Conservation (phyloP, 805 yeast genomes). For the Candida pseudoglaebosa region DNA sequence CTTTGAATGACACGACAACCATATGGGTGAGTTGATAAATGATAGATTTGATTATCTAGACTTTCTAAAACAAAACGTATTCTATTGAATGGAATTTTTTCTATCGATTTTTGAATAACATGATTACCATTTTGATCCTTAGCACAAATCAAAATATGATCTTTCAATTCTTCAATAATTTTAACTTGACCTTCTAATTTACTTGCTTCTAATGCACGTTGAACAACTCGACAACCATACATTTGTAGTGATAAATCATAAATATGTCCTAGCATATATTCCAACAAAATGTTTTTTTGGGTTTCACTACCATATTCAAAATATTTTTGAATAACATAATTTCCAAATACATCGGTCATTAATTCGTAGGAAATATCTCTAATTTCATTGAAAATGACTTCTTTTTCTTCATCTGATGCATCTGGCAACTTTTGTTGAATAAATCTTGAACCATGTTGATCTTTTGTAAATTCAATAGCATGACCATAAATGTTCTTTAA, state of each 20-base stretch:
- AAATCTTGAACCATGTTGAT: constrained; percentile 96
- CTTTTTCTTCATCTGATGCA: constrained; percentile 67
- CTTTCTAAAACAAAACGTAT: constrained; percentile 72
- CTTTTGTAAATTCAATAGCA: constrained; percentile 87
- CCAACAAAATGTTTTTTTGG: constrained; percentile 67
- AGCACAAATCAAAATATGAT: constrained; percentile 53
- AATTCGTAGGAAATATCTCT: constrained; percentile 68
- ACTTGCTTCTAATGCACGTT: constrained; percentile 80
- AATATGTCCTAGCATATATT: constrained; percentile 70
- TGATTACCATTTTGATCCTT: constrained; percentile 98
- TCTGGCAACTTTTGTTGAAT: constrained; percentile 81
- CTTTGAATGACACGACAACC: constrained; percentile 98
- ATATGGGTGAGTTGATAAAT: constrained; percentile 89
- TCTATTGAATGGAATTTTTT: constrained; percentile 67
- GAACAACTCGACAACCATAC: constrained; percentile 98
- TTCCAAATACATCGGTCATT: constrained; percentile 97
- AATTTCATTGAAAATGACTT: constrained; percentile 78
- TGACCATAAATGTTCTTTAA: constrained; percentile 79
- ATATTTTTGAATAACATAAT: constrained; percentile 91
- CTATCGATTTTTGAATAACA: constrained; percentile 93
- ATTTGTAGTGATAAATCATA: constrained; percentile 79
- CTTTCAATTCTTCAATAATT: constrained; percentile 67
- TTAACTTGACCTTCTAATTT: constrained; percentile 58
- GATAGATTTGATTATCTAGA: constrained; percentile 68
- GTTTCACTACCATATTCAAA: constrained; percentile 75